A percentile compares a stretch with the other conserved stretches of the same genome.
These are phyloP conservation scores for Xanthoparmelia taractica DNA, from an alignment of 495 filamentous ascomycete species.

Conservation along the genomic window DNA sequence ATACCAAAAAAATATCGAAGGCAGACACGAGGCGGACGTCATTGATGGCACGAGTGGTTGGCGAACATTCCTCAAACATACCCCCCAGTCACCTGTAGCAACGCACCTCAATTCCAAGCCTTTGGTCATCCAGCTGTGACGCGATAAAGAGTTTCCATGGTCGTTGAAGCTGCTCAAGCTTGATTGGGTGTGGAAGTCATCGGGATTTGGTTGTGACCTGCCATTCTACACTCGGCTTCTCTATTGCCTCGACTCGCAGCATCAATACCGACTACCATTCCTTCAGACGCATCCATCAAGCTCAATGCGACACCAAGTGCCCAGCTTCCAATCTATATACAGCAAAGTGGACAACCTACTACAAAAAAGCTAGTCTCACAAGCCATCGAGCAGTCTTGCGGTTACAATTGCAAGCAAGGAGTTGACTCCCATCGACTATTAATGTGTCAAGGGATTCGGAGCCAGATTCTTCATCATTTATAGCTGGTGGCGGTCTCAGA, in stretches of 20 bases:
- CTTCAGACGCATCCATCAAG: background rate
- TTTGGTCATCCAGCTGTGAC: background rate
- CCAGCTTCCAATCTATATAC: background rate
- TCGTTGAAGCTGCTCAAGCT: background rate
- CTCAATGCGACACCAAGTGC: background rate
- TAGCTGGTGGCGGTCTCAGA: background rate
- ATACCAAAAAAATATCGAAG: background rate
- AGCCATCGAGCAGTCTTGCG: background rate
- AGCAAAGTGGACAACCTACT: background rate
- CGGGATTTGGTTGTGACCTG: background rate
- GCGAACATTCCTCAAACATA: constrained; percentile 23
- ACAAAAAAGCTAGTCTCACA: background rate
- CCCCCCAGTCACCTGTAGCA: constrained; percentile 5
- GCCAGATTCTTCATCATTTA: background rate
- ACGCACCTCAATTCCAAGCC: constrained; percentile 6
- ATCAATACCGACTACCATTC: background rate
- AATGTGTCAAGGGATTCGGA: background rate
- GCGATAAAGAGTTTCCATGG: background rate
- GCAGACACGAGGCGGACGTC: background rate
- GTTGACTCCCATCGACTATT: background rate
- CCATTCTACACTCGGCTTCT: background rate
- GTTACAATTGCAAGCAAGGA: constrained; percentile 1
- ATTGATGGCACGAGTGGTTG: constrained; percentile 16
- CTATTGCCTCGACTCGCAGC: background rate
- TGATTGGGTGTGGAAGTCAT: background rate